Percentiles rank a stretch among this genome's conserved stretches.
phyloP scores from a whole-genome alignment of 176 grass and related monocot species.

The Pharus latifolius region DNA sequence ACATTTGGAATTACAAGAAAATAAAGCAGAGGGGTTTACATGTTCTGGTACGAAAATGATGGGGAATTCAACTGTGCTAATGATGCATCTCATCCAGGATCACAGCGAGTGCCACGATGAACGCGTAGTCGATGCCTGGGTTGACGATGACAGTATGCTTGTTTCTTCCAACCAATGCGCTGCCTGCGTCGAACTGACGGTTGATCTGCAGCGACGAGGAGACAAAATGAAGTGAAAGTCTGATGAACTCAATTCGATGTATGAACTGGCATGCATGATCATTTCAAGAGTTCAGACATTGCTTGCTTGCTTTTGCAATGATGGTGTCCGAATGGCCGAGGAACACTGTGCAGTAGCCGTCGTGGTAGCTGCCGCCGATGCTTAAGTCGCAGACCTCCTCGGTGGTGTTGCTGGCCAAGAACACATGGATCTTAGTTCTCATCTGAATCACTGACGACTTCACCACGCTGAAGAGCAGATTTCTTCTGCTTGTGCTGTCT shows the following conservation, averaged over 20 bases:
- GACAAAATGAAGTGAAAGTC: background rate
- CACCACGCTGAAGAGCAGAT: constrained; percentile 34
- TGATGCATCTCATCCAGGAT: constrained; percentile 41
- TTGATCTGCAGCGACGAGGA: background rate
- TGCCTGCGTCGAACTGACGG: background rate
- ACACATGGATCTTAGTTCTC: constrained; percentile 33
- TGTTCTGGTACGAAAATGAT: background rate
- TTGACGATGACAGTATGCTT: constrained; percentile 22
- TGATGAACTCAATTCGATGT: background rate
- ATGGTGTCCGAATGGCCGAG: constrained; percentile 3
- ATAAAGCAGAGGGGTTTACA: background rate
- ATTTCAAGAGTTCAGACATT: background rate
- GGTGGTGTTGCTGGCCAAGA: constrained; percentile 23
- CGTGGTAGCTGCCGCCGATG: constrained; percentile 35
- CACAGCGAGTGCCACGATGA: constrained; percentile 31
- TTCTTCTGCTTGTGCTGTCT: constrained; percentile 23
- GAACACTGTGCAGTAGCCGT: constrained; percentile 12
- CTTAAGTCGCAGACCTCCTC: constrained; percentile 28
- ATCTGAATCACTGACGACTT: constrained; percentile 11
- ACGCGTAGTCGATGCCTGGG: constrained; percentile 36
- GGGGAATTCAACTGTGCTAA: no score
- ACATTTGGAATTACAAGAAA: no score
- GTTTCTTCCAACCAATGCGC: constrained; percentile 7
- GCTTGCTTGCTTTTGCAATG: constrained; percentile 15
- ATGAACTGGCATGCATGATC: background rate